Evolutionary conservation across 1,139 yeast species (phyloP).

Genomic region (Kodamaea ohmeri): DNA sequence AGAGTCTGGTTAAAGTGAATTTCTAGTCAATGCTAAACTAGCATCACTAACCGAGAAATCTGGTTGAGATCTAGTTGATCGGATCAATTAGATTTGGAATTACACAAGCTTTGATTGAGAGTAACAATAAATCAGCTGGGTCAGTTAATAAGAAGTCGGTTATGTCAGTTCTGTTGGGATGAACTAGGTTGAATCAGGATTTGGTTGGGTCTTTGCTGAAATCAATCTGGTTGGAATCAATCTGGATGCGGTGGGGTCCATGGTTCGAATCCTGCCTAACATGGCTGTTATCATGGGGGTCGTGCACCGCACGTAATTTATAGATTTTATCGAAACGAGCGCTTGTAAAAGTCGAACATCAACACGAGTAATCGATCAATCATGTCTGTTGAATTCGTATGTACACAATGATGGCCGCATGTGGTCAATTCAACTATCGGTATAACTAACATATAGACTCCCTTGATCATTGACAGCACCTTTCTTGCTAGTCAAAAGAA

Average conservation of each 20-base stretch:
- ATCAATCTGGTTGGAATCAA: too few species aligned
- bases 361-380: slow-evolving; percentile 6
- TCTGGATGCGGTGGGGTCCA: background rate
- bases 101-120: too few species aligned
- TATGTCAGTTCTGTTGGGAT: too few species aligned
- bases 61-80: too few species aligned
- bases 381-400: slow-evolving; percentile 22
- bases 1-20: too few species aligned
- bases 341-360: slow-evolving; percentile 1
- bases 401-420: slow-evolving; percentile 9
- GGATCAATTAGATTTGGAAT: too few species aligned
- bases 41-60: too few species aligned
- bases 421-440: background rate
- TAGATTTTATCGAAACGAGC: slow-evolving; percentile 2
- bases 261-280: background rate
- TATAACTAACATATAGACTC: slow-evolving; percentile 19
- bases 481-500: slow-evolving; percentile 72
- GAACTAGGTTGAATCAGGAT: too few species aligned
- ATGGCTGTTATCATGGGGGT: background rate
- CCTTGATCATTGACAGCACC: slow-evolving; percentile 52
- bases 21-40: too few species aligned
- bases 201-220: too few species aligned
- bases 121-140: too few species aligned
- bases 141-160: too few species aligned
- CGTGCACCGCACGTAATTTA: slow-evolving; percentile 9